Evolutionary conservation across 2,329 filamentous ascomycete species (phyloP).

Genomic region (Xylaria sp.): DNA sequence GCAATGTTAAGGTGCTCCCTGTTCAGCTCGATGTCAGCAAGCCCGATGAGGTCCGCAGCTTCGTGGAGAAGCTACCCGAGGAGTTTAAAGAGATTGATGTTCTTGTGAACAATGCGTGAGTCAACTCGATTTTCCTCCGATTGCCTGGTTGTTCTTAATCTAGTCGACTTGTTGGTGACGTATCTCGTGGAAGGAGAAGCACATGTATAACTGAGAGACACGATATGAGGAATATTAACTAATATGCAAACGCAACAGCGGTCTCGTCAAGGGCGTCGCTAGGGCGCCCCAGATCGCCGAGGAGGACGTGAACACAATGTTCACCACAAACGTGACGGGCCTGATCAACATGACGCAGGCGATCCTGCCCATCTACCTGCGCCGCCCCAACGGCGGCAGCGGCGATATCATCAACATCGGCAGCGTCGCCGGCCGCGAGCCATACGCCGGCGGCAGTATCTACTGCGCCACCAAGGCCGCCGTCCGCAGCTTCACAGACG

Average conservation of each 20-base stretch:
- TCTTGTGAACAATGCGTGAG: conserved; percentile 95
- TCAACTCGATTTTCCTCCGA: too few species aligned
- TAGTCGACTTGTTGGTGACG: too few species aligned
- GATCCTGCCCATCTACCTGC: conserved; percentile 82
- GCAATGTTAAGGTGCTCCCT: conserved; percentile 74
- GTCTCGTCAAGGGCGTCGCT: conserved; percentile 88
- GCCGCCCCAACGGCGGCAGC: conserved; percentile 76
- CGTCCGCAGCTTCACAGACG: conserved; percentile 76
- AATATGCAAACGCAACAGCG: conserved; percentile 59
- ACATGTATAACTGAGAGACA: background rate
- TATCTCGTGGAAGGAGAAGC: background rate
- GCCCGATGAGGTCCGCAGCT: conserved; percentile 75
- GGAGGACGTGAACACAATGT: conserved; percentile 87
- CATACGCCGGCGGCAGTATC: conserved; percentile 77
- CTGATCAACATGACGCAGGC: conserved; percentile 97
- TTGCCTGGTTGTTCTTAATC: too few species aligned
- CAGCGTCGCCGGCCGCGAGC: conserved; percentile 68
- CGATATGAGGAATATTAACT: background rate
- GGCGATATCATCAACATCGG: conserved; percentile 96
- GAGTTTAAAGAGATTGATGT: conserved; percentile 89
- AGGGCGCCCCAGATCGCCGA: conserved; percentile 84
- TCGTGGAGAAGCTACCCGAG: conserved; percentile 78
- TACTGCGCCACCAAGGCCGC: conserved; percentile 85
- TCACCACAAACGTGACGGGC: conserved; percentile 91
- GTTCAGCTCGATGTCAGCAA: conserved; percentile 90